These are phyloP conservation scores for Beta vulgaris DNA, from an alignment of 148 eudicot genomes.

Conservation along the genomic window DNA sequence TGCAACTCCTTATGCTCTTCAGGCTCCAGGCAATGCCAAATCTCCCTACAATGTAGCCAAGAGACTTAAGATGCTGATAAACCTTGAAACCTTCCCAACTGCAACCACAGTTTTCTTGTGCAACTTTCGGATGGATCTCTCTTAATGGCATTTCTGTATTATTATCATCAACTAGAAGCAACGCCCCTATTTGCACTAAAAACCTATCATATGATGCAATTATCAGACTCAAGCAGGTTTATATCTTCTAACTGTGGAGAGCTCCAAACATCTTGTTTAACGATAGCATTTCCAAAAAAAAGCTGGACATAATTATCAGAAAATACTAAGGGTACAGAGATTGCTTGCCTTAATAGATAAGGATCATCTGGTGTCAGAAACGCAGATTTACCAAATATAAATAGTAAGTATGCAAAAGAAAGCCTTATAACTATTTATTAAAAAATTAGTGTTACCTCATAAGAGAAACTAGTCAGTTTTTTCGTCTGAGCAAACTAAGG, in stretches of 20 bases:
- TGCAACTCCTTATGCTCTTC: slow-evolving; percentile 37
- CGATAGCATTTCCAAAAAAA: neutral
- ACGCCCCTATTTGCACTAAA: slow-evolving; percentile 78
- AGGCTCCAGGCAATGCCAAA: slow-evolving; percentile 63
- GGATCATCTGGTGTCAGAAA: no score
- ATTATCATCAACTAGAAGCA: slow-evolving; percentile 48
- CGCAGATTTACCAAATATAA: no score
- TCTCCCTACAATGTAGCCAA: slow-evolving; percentile 80
- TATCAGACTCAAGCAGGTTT: neutral
- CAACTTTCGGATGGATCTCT: slow-evolving; percentile 63
- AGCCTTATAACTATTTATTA: no score
- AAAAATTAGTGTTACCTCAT: no score
- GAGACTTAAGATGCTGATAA: slow-evolving; percentile 70
- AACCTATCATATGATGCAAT: slow-evolving; percentile 42
- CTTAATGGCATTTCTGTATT: slow-evolving; percentile 37
- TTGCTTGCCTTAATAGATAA: neutral
- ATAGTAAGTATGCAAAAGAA: no score
- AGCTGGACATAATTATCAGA: neutral
- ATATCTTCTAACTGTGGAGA: neutral
- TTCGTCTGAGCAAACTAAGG: neutral
- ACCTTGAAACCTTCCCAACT: slow-evolving; percentile 78
- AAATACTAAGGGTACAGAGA: neutral
- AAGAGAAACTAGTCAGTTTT: neutral
- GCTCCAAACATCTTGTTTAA: neutral
- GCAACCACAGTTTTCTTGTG: slow-evolving; percentile 48